Evolutionary conservation across 2,329 filamentous ascomycete species (phyloP).

Genomic region (Cucurbitaria berberidis): DNA sequence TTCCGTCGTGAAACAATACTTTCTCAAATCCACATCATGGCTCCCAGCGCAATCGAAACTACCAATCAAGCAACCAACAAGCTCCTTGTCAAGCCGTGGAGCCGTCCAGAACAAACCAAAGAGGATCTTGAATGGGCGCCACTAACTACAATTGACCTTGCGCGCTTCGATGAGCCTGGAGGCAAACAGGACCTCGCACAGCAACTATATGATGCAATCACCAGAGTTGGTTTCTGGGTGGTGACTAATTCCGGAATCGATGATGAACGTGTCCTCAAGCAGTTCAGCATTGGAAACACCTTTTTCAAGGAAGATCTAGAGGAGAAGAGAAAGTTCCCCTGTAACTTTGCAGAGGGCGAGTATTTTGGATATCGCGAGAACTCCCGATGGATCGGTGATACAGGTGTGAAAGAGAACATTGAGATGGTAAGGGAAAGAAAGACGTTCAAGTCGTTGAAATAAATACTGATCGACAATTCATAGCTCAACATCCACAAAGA

Average conservation of each 20-base stretch:
- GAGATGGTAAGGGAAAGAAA: constrained; percentile 45
- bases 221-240: constrained; percentile 28
- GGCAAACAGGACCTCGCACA: constrained; percentile 23
- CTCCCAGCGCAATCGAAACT: constrained; percentile 19
- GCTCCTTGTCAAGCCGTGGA: constrained; percentile 22
- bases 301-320: constrained; percentile 22
- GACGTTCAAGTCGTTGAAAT: too few species aligned
- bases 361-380: constrained; percentile 26
- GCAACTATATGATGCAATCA: constrained; percentile 25
- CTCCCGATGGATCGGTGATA: constrained; percentile 45
- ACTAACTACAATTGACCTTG: constrained; percentile 23
- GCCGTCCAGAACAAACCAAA: constrained; percentile 23
- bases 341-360: constrained; percentile 21
- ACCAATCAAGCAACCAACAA: constrained; percentile 8
- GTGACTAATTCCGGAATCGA: constrained; percentile 28
- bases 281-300: constrained; percentile 25
- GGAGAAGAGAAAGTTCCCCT: constrained; percentile 19
- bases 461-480: too few species aligned
- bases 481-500: constrained; percentile 25
- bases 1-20: not conserved
- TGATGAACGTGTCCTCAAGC: constrained; percentile 16
- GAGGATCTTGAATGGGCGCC: constrained; percentile 32
- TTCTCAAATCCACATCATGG: constrained; percentile 13
- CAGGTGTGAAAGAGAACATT: constrained; percentile 47
- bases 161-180: constrained; percentile 20